Percentiles rank a stretch among this genome's conserved stretches.
These are phyloP conservation scores for Xylaria bambusicola DNA, from an alignment of 495 filamentous ascomycete genomes.

Conservation along the genomic window DNA sequence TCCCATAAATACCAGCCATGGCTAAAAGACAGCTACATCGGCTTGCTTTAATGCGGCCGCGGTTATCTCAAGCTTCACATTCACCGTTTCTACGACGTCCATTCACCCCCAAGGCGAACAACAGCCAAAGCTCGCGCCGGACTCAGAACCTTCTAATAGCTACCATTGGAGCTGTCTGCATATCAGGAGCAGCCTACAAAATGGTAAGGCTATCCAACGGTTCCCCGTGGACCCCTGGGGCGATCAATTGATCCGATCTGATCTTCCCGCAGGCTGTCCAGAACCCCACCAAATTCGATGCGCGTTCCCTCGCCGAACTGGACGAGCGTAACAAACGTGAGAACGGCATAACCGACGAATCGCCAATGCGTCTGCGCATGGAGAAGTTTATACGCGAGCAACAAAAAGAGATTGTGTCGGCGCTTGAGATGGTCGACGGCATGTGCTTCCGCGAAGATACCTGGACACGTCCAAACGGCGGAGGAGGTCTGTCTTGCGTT, in stretches of 20 bases:
- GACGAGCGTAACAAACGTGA: conserved; percentile 68
- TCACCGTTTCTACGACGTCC: conserved; percentile 23
- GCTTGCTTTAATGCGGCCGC: conserved; percentile 26
- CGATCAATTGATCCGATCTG: conserved; percentile 22
- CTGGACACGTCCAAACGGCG: conserved; percentile 84
- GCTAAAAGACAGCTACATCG: conserved; percentile 27
- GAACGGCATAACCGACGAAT: conserved; percentile 64
- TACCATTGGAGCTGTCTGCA: conserved; percentile 22
- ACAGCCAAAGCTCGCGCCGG: conserved; percentile 24
- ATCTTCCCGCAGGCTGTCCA: conserved; percentile 37
- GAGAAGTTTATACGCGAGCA: conserved; percentile 91
- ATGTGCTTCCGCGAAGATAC: conserved; percentile 77
- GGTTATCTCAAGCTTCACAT: conserved; percentile 17
- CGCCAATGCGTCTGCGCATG: conserved; percentile 97
- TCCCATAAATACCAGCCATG: conserved; percentile 19
- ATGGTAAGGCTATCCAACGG: conserved; percentile 24
- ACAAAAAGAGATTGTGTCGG: conserved; percentile 80
- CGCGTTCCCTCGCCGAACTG: conserved; percentile 66
- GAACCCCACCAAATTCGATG: conserved; percentile 43
- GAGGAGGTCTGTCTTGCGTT: conserved; percentile 84
- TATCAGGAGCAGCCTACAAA: conserved; percentile 27
- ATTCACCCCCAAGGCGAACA: conserved; percentile 23
- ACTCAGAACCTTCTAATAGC: conserved; percentile 19
- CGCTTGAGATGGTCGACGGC: conserved; percentile 80
- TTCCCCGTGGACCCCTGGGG: not conserved